These are phyloP conservation scores for Conringia planisiliqua DNA, from an alignment of 345 rosid genomes.

Conservation along the genomic window DNA sequence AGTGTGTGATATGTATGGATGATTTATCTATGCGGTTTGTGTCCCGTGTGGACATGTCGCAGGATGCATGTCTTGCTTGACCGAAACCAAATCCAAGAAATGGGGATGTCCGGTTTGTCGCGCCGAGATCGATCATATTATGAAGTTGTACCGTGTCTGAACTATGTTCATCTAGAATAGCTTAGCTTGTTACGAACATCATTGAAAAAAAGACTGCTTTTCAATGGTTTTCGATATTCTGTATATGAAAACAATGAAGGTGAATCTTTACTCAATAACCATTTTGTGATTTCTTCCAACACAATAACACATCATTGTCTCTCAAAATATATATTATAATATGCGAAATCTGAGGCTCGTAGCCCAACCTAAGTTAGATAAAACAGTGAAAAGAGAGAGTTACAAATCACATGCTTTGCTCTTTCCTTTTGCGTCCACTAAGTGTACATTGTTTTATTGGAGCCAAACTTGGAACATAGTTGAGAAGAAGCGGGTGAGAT, in stretches of 20 bases:
- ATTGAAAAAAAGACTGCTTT: no score
- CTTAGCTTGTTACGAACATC: no score
- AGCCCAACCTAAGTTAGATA: no score
- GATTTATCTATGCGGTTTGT: slow-evolving; percentile 83
- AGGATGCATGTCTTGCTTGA: slow-evolving; percentile 89
- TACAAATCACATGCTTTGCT: not conserved
- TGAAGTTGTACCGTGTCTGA: slow-evolving; percentile 70
- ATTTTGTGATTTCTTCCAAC: no score
- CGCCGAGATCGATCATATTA: slow-evolving; percentile 67
- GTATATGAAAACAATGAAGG: no score
- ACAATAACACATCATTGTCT: no score
- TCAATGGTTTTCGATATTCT: no score
- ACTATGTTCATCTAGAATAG: no score
- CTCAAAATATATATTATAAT: no score
- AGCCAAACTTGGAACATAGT: not conserved
- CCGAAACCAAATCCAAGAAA: slow-evolving; percentile 67
- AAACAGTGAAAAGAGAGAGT: no score
- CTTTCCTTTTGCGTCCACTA: not conserved
- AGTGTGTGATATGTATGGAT: slow-evolving; percentile 82
- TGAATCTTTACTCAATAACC: no score
- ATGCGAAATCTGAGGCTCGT: no score
- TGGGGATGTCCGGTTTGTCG: slow-evolving; percentile 95
- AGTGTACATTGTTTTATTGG: not conserved
- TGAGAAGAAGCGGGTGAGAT: not conserved
- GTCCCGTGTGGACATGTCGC: slow-evolving; percentile 97